phyloP scores from a whole-genome alignment of 2,329 filamentous ascomycete genomes.

The Zymoseptoria brevis region DNA sequence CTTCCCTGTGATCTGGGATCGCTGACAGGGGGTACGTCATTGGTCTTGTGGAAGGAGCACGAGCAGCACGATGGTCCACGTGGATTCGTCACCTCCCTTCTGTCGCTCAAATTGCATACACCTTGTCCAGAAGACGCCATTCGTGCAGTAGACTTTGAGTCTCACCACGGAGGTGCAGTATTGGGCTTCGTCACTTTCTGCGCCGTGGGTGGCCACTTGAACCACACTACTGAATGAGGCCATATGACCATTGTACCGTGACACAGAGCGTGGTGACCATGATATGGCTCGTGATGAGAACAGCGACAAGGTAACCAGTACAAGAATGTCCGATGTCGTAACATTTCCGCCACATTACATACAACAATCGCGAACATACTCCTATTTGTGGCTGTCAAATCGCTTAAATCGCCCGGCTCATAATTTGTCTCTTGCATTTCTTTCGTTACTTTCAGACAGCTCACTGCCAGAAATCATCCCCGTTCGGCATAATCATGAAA shows the following conservation, averaged over 20 bases:
- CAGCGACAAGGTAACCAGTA: not conserved
- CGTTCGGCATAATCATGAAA: conserved; percentile 19
- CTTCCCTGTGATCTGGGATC: not conserved
- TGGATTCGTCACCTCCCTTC: not conserved
- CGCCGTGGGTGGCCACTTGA: too few relatives aligned
- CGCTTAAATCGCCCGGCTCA: not conserved
- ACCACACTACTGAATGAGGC: not conserved
- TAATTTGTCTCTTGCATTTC: not conserved
- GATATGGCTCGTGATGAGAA: not conserved
- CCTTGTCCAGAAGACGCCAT: too few relatives aligned
- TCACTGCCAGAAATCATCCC: conserved; percentile 26
- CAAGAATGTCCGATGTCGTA: not conserved
- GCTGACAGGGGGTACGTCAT: not conserved
- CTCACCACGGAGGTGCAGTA: too few relatives aligned
- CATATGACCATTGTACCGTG: not conserved
- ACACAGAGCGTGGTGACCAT: not conserved
- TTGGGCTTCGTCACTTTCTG: too few relatives aligned
- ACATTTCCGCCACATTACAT: not conserved
- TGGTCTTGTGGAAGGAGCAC: not conserved
- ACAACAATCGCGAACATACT: not conserved
- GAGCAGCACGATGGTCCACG: not conserved
- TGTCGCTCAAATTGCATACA: too few relatives aligned
- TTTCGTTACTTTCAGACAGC: not conserved
- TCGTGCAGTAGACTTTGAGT: too few relatives aligned
- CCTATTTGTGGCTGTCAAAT: not conserved